Base-by-base conservation (phyloP, 2,329 filamentous ascomycete genomes). In the Pestalotiopsis sp. region DNA sequence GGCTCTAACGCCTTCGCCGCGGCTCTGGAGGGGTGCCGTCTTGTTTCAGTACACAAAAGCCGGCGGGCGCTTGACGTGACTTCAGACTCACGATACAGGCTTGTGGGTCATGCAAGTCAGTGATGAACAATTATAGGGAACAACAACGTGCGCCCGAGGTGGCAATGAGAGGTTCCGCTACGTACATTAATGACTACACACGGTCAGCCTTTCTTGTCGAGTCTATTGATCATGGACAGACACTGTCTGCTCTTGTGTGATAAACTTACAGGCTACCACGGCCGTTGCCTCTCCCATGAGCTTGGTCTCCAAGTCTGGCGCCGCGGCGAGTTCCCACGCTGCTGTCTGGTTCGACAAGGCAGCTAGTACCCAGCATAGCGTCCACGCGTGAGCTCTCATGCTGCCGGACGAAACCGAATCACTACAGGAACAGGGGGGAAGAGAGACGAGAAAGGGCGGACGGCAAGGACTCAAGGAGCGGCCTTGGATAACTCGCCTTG, bases 1-100 rank as follows among this genome's bases (percentile, higher is more conserved):
- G 58, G 65, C 58, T 76, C 72, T 14, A 74, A 60, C 39, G 70
- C 31, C 64, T 69, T 67, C 0, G 72, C 68, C 61, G 20, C 36
- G 12, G n/a, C 61, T 9, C 61, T 49, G 20, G 20, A 25, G n/a
- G 17, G 11, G 11, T n/a, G 20, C 17, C 31, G 31, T 9, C 31
- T 36, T 9, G 31, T 36, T 36, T 36, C 7, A 36, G 31, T 36
- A 36, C 31, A 9, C 31, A 36, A 9, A 36, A 36, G 31, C 31
- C 7, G 6, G 31, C 31, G 7, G 7, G 2, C 31, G 31, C 31
- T 36, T 9, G 31, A 36, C 7, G 31, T 9, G 31, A 36, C 6
- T 36, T 36, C 31, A 36, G 31, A 36, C 31, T 49, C 23, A 25
- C 31, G 17, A 12, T 27, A 12, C 6, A 20, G 25, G 41, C 63